Conservation (phyloP, 257 asterid species). For the Phtheirospermum japonicum region DNA sequence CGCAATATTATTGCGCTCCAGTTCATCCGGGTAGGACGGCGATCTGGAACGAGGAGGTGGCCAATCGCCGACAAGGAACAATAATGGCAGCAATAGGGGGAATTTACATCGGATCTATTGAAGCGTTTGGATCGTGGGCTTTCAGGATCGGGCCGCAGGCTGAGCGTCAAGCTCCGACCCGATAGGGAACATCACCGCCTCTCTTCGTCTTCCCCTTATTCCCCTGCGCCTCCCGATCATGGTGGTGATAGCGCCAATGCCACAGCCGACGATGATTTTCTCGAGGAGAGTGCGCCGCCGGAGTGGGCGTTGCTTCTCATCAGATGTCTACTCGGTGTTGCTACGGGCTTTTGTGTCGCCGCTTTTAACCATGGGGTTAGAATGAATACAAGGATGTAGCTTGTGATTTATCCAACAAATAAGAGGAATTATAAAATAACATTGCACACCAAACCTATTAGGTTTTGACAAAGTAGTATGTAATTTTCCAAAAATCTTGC, state of each 20-base stretch:
- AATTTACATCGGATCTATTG: too few relatives aligned
- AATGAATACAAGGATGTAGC: too few relatives aligned
- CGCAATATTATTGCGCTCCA: too few relatives aligned
- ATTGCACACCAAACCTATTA: too few relatives aligned
- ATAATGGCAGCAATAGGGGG: slow-evolving; percentile 39
- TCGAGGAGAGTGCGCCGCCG: slow-evolving; percentile 88
- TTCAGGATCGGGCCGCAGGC: slow-evolving; percentile 44
- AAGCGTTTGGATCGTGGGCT: slow-evolving; percentile 54
- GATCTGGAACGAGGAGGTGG: slow-evolving; percentile 38
- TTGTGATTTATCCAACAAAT: too few relatives aligned
- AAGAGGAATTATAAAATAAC: too few relatives aligned
- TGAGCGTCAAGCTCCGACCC: slow-evolving; percentile 37
- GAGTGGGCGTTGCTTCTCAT: slow-evolving; percentile 95
- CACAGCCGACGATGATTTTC: slow-evolving; percentile 49
- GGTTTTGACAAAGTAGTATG: too few relatives aligned
- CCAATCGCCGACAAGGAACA: slow-evolving; percentile 40
- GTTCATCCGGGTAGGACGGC: too few relatives aligned
- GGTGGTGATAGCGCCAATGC: slow-evolving; percentile 28
- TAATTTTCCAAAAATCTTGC: too few relatives aligned
- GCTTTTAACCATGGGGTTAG: slow-evolving; percentile 98
- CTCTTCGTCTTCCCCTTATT: slow-evolving; percentile 36
- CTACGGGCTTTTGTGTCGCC: slow-evolving; percentile 87
- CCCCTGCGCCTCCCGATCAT: slow-evolving; percentile 42
- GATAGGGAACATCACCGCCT: slow-evolving; percentile 32
- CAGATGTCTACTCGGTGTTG: slow-evolving; percentile 90